A percentile compares a stretch with the other conserved stretches of the same genome.
Evolutionary conservation across 2,329 filamentous ascomycete genomes (phyloP).

Genomic region (Verticillium dahliae): DNA sequence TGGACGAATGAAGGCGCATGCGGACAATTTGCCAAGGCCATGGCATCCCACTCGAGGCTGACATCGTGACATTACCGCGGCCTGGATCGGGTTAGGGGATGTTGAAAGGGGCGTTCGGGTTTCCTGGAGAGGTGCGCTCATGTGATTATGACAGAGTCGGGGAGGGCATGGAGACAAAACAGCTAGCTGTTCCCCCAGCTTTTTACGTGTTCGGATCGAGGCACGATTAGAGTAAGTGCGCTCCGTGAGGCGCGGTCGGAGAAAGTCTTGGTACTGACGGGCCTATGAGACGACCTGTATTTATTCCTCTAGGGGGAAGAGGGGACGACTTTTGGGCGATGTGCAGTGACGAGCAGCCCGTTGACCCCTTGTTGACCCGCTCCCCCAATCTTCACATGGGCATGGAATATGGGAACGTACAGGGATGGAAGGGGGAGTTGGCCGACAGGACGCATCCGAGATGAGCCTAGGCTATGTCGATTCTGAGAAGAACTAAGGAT

Average conservation of each 20-base stretch:
- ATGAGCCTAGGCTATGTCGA: not conserved
- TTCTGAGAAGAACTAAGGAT: not conserved
- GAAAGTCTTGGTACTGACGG: not conserved
- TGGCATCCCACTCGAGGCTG: not conserved
- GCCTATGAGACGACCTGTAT: slow-evolving; percentile 1
- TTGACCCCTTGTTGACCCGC: not conserved
- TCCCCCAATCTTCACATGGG: not conserved
- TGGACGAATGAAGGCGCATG: slow-evolving; percentile 12
- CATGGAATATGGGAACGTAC: not conserved
- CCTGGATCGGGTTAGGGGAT: slow-evolving; percentile 1
- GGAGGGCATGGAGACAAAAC: not conserved
- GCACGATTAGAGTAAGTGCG: not conserved
- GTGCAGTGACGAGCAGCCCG: not conserved
- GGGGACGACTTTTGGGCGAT: not conserved
- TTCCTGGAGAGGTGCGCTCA: not conserved
- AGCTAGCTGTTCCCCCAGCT: not conserved
- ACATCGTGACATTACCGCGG: not conserved
- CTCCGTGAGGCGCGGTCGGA: not conserved
- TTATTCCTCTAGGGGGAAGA: not conserved
- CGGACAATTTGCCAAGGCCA: slow-evolving; percentile 1
- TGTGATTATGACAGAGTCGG: not conserved
- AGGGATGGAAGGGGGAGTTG: not conserved
- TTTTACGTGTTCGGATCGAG: not conserved
- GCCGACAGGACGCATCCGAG: not conserved
- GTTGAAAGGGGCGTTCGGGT: not conserved